These are phyloP conservation scores for Populus simonii DNA, from an alignment of 345 rosid genomes.

Conservation along the genomic window DNA sequence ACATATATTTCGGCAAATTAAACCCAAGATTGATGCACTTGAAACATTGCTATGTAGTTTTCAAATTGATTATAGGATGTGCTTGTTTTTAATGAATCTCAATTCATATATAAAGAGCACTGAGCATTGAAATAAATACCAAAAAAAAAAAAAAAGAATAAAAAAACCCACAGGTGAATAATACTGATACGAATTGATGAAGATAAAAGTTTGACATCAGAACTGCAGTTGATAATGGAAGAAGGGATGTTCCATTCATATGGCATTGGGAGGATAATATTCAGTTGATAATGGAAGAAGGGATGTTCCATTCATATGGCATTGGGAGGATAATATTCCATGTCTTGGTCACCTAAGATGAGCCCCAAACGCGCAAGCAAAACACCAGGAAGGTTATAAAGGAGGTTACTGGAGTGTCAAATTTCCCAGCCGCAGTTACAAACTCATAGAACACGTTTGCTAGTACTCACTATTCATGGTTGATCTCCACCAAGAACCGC, in stretches of 20 bases:
- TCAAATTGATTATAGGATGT: no score
- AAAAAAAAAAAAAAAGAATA: background rate
- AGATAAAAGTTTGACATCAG: no score
- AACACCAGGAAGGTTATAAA: background rate
- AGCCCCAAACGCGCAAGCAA: background rate
- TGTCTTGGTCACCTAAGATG: background rate
- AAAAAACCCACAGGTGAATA: background rate
- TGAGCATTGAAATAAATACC: background rate
- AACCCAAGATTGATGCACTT: no score
- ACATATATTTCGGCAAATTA: no score
- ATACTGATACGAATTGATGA: background rate
- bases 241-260: background rate
- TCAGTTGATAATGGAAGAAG: background rate
- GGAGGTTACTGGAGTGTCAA: background rate
- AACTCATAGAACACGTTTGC: conserved; percentile 27
- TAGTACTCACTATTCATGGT: conserved; percentile 46
- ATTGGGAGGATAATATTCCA: background rate
- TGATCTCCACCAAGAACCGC: conserved; percentile 70
- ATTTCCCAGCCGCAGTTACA: background rate
- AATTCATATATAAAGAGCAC: background rate
- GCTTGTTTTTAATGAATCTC: background rate
- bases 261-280: background rate
- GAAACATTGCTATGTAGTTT: no score
- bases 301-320: background rate
- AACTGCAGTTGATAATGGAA: background rate